phyloP scores from a whole-genome alignment of 768 basidiomycete genomes.

The Tulasnella sp. region DNA sequence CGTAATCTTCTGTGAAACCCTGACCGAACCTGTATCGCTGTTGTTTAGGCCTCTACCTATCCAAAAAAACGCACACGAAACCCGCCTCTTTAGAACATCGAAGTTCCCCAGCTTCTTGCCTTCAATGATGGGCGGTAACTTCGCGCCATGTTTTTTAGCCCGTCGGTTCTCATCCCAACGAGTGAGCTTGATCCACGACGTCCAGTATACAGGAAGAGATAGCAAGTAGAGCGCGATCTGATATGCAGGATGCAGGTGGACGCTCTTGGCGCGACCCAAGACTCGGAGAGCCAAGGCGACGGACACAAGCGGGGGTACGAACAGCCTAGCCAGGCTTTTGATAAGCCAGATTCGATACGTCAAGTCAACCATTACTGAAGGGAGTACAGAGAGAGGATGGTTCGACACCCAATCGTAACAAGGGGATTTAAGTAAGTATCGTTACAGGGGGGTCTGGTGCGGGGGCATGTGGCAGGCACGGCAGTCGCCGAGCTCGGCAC shows the following conservation, averaged over 20 bases:
- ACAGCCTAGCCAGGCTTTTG: not conserved
- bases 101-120: conserved; percentile 20
- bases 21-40: too few species aligned
- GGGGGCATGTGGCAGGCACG: too few species aligned
- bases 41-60: too few species aligned
- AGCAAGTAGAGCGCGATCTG: conserved; percentile 1
- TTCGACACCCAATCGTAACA: not conserved
- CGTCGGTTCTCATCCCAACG: conserved; percentile 5
- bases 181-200: not conserved
- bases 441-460: too few species aligned
- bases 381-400: not conserved
- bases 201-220: conserved; percentile 21
- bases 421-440: not conserved
- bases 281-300: not conserved
- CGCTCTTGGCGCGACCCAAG: not conserved
- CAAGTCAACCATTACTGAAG: not conserved
- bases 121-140: not conserved
- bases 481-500: too few species aligned
- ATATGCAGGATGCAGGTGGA: not conserved
- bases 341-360: conserved; percentile 18
- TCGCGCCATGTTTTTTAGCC: conserved; percentile 16
- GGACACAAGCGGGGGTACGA: not conserved
- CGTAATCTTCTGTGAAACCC: not conserved
- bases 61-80: not conserved
- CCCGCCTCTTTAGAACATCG: not conserved